phyloP scores from a whole-genome alignment of 2,329 filamentous ascomycete genomes.

The Cytospora piceae region DNA sequence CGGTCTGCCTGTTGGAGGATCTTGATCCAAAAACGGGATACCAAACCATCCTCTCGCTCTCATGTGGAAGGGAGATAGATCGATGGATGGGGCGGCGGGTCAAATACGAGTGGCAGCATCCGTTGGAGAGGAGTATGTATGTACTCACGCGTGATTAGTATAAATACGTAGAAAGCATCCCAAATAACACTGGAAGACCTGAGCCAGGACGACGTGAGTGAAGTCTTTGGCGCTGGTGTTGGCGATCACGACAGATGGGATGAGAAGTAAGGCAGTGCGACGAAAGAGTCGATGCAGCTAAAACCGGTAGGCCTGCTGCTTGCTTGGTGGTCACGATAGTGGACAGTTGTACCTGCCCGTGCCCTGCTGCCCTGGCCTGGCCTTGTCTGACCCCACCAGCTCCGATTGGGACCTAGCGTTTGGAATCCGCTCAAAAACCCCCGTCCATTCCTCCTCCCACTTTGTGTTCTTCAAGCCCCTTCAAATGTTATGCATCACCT shows the following conservation, averaged over 20 bases:
- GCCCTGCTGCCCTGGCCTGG: not conserved
- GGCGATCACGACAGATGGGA: not conserved
- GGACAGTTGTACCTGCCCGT: not conserved
- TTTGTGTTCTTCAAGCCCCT: not conserved
- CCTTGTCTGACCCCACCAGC: not conserved
- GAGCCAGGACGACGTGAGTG: not conserved
- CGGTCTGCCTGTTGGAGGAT: not conserved
- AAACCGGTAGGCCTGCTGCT: not conserved
- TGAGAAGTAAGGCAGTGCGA: not conserved
- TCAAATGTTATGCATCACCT: not conserved
- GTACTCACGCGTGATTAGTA: not conserved
- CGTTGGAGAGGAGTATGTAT: not conserved
- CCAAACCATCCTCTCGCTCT: not conserved
- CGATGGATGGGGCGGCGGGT: not conserved
- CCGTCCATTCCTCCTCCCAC: not conserved
- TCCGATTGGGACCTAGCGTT: not conserved
- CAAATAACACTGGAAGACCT: not conserved
- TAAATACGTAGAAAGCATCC: not conserved
- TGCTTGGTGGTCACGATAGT: not conserved
- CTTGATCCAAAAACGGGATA: not conserved
- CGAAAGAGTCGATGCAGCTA: not conserved
- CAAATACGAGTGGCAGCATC: not conserved
- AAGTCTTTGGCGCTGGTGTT: not conserved
- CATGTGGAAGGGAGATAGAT: not conserved
- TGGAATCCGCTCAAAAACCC: not conserved